Conservation (phyloP, 495 filamentous ascomycete genomes). For the Xylaria intraflava region DNA sequence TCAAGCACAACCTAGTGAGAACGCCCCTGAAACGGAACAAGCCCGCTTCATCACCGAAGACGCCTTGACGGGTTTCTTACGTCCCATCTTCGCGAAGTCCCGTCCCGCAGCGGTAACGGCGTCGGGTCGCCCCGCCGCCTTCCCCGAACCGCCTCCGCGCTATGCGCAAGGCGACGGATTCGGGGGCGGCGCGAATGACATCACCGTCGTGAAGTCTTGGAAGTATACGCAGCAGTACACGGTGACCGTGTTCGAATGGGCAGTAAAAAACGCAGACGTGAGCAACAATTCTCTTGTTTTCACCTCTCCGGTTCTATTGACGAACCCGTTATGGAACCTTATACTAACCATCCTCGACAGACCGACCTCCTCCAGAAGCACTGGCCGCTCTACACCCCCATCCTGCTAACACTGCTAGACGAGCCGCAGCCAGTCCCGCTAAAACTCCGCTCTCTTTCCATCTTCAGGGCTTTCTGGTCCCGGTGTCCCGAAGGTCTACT, state of each 20-base stretch:
- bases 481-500: constrained; percentile 54
- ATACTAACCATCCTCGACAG: constrained; percentile 6
- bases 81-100: constrained; percentile 65
- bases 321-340: not conserved
- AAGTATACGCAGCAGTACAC: constrained; percentile 57
- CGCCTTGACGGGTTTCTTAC: constrained; percentile 48
- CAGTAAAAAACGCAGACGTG: constrained; percentile 46
- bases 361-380: constrained; percentile 30
- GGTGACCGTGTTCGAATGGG: constrained; percentile 61
- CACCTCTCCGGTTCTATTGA: not conserved
- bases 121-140: constrained; percentile 52
- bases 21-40: not conserved
- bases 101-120: constrained; percentile 56
- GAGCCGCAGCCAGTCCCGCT: constrained; percentile 43
- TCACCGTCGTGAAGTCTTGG: constrained; percentile 64
- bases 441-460: constrained; percentile 50
- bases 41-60: constrained; percentile 45
- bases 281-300: not conserved
- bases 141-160: constrained; percentile 30
- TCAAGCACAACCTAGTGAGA: not conserved
- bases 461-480: constrained; percentile 56
- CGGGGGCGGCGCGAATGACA: constrained; percentile 36
- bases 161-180: constrained; percentile 31
- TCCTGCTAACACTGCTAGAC: constrained; percentile 73
- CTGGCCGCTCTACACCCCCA: constrained; percentile 80